Evolutionary conservation across 2,329 filamentous ascomycete genomes (phyloP).

Genomic region (Botrytis fragariae): DNA sequence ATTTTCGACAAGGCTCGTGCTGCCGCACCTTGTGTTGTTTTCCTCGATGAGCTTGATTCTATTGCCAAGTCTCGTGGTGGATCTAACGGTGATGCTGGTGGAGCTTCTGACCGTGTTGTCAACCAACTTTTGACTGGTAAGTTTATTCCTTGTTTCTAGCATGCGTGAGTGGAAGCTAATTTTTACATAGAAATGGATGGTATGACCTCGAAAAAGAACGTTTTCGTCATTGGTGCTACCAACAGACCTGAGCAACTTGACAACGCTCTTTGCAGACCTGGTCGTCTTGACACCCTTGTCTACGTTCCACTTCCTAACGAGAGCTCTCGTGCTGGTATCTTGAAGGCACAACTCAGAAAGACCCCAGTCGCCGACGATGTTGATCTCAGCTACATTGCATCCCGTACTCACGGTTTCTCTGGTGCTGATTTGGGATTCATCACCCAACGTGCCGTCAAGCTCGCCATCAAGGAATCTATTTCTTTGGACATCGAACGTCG

Average conservation of each 20-base stretch:
- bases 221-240: slow-evolving; percentile 98
- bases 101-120: slow-evolving; percentile 98
- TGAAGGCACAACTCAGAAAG: slow-evolving; percentile 96
- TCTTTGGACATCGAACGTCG: slow-evolving; percentile 80
- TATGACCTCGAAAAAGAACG: slow-evolving; percentile 99
- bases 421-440: slow-evolving; percentile 99
- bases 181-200: slow-evolving; percentile 81
- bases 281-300: slow-evolving; percentile 96
- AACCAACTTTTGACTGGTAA: slow-evolving; percentile 97
- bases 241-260: slow-evolving; percentile 99
- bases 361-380: slow-evolving; percentile 87
- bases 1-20: slow-evolving; percentile 99
- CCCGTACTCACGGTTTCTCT: slow-evolving; percentile 97
- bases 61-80: slow-evolving; percentile 99
- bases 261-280: slow-evolving; percentile 94
- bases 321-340: slow-evolving; percentile 81
- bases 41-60: slow-evolving; percentile 97
- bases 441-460: slow-evolving; percentile 97
- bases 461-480: slow-evolving; percentile 98
- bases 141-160: slow-evolving; percentile 34
- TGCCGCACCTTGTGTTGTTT: slow-evolving; percentile 95
- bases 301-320: slow-evolving; percentile 97
- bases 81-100: slow-evolving; percentile 91
- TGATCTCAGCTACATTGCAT: slow-evolving; percentile 86
- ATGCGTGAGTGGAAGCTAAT: slow-evolving; percentile 43